Base-by-base conservation (phyloP, 2,329 filamentous ascomycete genomes). In the Colletotrichum agaves region DNA sequence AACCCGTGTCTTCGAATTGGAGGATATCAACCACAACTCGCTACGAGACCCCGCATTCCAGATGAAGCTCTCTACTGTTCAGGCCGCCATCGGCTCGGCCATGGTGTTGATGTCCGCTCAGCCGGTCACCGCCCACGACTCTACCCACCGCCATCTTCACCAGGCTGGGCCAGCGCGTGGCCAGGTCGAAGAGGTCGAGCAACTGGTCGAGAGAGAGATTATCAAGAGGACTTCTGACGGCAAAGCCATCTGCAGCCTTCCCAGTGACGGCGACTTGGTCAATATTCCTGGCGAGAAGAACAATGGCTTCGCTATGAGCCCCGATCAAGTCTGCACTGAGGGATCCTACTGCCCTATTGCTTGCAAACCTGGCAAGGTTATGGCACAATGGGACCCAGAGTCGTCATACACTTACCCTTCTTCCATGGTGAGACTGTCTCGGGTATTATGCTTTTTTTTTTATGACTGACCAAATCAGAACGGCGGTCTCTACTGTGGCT, bases 301-400 rank as follows among this genome's bases (percentile, higher is more conserved):
- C 79, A 90, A 83, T 56, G 92, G 92, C 69, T 95, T 92, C 89
- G 92, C 92, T 46, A 89, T 94, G 87, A 91, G 90, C 73, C 91
- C 92, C 4, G 89, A 94, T 77, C 87, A 91, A 75, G 77, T 85
- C 61, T 94, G 92, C 77, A 82, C 81, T 66, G 85, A 88, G 4
- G 91, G 88, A 66, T 86, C 77, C 71, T 94, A 91, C 78, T 94
- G 92, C 75, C 92, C 92, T 2, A 90, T 92, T 76, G 92, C 92
- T 60, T 94, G 92, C 77, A 90, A 90, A 67, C 78, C 91, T 0
- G 92, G 92, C 67, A 87, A 93, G 81, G 87, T 94, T 31, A 92
- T 91, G 84, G 87, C 89, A 70, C 92, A 95, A 78, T 94, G 92
- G 92, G 88, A 93, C 74, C 89, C 90, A 0, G 78, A 84, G 65